Base-by-base conservation (phyloP, 306 rosid genomes). In the Ziziphus jujuba region DNA sequence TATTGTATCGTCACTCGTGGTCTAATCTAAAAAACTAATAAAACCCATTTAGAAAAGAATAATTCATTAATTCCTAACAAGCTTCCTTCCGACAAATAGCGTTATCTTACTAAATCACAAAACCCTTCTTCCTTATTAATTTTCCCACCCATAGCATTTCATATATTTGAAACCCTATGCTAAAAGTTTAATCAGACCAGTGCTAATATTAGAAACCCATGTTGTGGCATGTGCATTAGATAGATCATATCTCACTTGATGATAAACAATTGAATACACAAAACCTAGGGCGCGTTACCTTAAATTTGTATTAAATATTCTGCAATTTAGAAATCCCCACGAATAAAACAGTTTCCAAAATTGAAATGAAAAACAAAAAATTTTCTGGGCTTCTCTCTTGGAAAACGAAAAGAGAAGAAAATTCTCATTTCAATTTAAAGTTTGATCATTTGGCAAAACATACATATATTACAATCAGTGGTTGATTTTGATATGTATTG, bases 11-110 rank as follows among this genome's bases (percentile, higher is more conserved):
- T 52, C 67, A 74, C 59, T 23, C 48, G 56, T 69, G 74, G 72
- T 67, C 65, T 72, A 75, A 70, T 61, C 77, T 62, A 70, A 65
- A 73, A 59, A 67, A 68, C 43, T 66, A 11, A 40, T 5, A 66
- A 54, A 24, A 35, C 45, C 22, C 35, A 28, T 22, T 53, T 65
- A 67, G 45, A 40, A 40, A 40, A 40, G 45, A n/a, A n/a, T n/a
- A n/a, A n/a, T n/a, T n/a, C n/a, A 40, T 12, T 40, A 72, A 0
- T 73, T 75, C 88, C 87, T 78, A 86, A 83, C 79, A 16, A 59
- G 50, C 48, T 25, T 28, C 21, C n/a, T 13, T 23, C n/a, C n/a
- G n/a, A 51, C 72, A 76, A 58, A 77, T 67, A 8, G 10, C 77
- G 63, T 77, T 44, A 61, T 63, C 13, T 63, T 0, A 67, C 57